phyloP scores from a whole-genome alignment of 345 rosid genomes.

The Arabidopsis suecica region DNA sequence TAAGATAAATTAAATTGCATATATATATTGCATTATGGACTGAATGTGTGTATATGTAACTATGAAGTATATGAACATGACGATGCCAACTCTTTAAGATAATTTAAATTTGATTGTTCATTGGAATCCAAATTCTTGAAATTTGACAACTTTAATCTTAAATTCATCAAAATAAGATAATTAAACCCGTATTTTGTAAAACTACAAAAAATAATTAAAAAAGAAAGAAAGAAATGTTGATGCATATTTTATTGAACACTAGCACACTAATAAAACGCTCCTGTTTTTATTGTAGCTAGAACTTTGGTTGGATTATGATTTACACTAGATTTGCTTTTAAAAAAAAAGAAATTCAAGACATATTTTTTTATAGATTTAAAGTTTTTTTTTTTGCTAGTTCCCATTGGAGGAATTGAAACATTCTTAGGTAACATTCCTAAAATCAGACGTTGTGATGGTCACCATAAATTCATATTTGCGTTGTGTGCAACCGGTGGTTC shows the following conservation, averaged over 20 bases:
- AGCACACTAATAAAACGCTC: background rate
- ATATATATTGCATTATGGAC: too few relatives aligned
- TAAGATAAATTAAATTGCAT: too few relatives aligned
- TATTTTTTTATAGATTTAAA: background rate
- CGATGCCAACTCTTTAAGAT: too few relatives aligned
- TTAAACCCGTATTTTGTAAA: background rate
- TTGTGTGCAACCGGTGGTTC: constrained; percentile 7
- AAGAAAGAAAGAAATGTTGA: too few relatives aligned
- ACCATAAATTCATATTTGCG: background rate
- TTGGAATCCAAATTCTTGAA: too few relatives aligned
- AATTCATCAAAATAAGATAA: too few relatives aligned
- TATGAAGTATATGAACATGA: too few relatives aligned
- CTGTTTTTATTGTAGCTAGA: background rate
- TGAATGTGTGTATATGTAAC: too few relatives aligned
- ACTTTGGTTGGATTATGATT: background rate
- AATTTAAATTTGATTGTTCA: too few relatives aligned
- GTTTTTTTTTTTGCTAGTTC: constrained; percentile 13
- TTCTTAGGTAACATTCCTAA: constrained; percentile 19
- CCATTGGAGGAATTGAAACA: constrained; percentile 13
- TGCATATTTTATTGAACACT: background rate
- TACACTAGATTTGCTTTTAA: background rate
- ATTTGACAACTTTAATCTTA: too few relatives aligned
- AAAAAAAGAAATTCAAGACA: background rate
- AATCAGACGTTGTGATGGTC: constrained; percentile 20
- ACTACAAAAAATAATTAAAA: too few relatives aligned